phyloP scores from a whole-genome alignment of 495 filamentous ascomycete species.

The Physcia stellaris region DNA sequence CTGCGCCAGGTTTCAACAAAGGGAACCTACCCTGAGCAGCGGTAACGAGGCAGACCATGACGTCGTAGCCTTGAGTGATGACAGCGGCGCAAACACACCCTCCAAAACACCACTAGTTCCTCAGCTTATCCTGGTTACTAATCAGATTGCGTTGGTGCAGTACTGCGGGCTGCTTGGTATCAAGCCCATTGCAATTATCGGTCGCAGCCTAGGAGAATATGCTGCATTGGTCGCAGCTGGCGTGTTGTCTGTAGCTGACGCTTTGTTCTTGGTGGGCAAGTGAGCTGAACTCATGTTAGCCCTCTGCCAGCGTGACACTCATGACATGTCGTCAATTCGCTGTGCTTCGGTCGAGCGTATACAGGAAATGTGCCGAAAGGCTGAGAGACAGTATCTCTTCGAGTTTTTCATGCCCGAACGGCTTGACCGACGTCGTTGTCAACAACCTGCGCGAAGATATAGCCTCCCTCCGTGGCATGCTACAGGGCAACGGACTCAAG shows the following conservation, averaged over 20 bases:
- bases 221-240: too few species aligned
- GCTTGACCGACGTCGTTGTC: slow-evolving; percentile 45
- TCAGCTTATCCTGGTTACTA: too few species aligned
- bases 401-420: slow-evolving; percentile 51
- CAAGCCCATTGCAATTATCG: too few species aligned
- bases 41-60: neutral
- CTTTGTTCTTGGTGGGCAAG: too few species aligned
- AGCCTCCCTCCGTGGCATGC: neutral
- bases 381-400: neutral
- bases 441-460: slow-evolving; percentile 34
- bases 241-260: too few species aligned
- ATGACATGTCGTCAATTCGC: too few species aligned
- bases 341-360: neutral
- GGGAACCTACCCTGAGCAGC: neutral
- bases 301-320: too few species aligned
- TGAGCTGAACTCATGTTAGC: too few species aligned
- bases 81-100: neutral
- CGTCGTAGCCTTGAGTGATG: slow-evolving; percentile 1
- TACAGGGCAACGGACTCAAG: slow-evolving; percentile 11
- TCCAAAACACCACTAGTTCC: neutral
- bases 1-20: neutral
- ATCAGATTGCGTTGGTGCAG: too few species aligned
- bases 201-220: too few species aligned
- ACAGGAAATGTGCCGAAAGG: neutral
- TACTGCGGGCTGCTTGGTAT: too few species aligned